Base-by-base conservation (phyloP, 805 yeast species). In the Barnettozyma wickerhamii region DNA sequence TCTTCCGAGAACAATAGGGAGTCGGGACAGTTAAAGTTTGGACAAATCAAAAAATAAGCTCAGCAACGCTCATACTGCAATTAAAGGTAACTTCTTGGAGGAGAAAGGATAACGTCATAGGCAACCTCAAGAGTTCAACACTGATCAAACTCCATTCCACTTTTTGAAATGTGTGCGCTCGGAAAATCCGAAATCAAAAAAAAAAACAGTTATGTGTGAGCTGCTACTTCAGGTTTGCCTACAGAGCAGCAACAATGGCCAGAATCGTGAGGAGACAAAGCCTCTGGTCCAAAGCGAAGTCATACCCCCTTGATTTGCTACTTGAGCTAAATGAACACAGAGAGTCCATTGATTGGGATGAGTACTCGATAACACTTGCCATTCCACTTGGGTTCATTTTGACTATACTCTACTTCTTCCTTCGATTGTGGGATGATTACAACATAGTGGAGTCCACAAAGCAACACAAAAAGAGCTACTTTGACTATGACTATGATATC, bases 261-360 rank as follows among this genome's bases (percentile, higher is more conserved):
- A 37, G 47, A 9, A 33, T 55, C 4, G 42, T 55, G 10, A 41
- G 59, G 20, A 55, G 41, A 23, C 53, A 44, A 30, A 43, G 55
- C 6, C 20, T 55, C 1, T 37, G 44, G 45, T 43, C 56, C 2
- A 41, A 29, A 17, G 9, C 51, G 7, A 47, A 38, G 30, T 39
- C 58, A n/a, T 55, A 53, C 30, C 61, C 59, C 1, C 33, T 55
- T 6, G 61, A 56, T 38, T 32, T 53, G 0, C 45, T 55, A 1
- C 41, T 56, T 3, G 47, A 45, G 17, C 38, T 56, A 15, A 56
- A 56, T 29, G 61, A 56, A 32, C 56, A 47, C 12, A 36, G 58
- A 14, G 57, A 49, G 30, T 43, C 56, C 18, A 50, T 56, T 17
- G 60, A 56, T 27, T 56, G 61, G 61, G 61, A 56, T 20, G 41